A percentile compares a stretch with the other conserved stretches of the same genome.
Evolutionary conservation across 495 filamentous ascomycete genomes (phyloP).

Genomic region (Pyronema domesticum): DNA sequence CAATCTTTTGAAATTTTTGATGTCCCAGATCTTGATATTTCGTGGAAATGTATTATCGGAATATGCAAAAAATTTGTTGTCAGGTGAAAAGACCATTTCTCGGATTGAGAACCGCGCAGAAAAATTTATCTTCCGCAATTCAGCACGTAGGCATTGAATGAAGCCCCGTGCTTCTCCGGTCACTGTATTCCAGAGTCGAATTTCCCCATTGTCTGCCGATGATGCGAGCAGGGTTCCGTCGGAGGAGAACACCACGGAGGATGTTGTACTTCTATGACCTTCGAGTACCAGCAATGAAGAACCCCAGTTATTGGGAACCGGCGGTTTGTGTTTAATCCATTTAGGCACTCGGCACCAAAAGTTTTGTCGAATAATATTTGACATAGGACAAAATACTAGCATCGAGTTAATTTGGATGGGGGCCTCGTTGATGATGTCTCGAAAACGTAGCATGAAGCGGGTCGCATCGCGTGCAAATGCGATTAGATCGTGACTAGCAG

Average conservation of each 20-base stretch:
- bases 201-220: too few species aligned
- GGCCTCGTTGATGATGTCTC: constrained; percentile 12
- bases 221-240: too few species aligned
- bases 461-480: neutral
- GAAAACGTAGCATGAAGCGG: constrained; percentile 20
- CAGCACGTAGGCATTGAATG: constrained; percentile 8
- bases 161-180: too few species aligned
- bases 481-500: neutral
- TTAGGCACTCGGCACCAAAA: constrained; percentile 5
- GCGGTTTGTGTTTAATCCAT: constrained; percentile 10
- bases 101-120: constrained; percentile 3
- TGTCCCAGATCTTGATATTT: constrained; percentile 16
- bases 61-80: constrained; percentile 5
- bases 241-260: too few species aligned
- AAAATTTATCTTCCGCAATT: too few species aligned
- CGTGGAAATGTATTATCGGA: too few species aligned
- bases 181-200: too few species aligned
- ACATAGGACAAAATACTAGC: constrained; percentile 23
- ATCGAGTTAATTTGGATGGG: constrained; percentile 24
- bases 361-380: constrained; percentile 16
- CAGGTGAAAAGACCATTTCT: constrained; percentile 4
- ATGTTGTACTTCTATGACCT: too few species aligned
- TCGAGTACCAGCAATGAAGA: constrained; percentile 11
- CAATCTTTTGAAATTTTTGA: constrained; percentile 21
- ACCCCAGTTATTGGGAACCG: constrained; percentile 10